A percentile compares a stretch with the other conserved stretches of the same genome.
Evolutionary conservation across 352 stramenopile species (phyloP).

Genomic region (Globisporangium okanoganense): DNA sequence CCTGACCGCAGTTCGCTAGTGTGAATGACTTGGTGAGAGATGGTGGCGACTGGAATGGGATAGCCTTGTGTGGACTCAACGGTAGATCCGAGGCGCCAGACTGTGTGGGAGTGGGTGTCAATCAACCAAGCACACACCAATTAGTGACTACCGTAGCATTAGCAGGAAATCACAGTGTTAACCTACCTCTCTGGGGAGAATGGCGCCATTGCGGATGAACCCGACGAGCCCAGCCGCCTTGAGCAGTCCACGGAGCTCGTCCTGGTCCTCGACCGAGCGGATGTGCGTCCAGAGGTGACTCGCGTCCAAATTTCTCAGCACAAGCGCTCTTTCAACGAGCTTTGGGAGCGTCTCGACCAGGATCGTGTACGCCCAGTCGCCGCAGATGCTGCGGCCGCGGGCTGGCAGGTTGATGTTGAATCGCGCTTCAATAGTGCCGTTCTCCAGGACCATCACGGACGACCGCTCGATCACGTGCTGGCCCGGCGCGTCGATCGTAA

Average conservation of each 20-base stretch:
- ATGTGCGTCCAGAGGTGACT: constrained; percentile 82
- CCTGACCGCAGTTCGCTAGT: constrained; percentile 76
- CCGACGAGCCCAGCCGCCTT: constrained; percentile 78
- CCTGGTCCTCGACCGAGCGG: constrained; percentile 91
- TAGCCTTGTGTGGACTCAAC: constrained; percentile 33
- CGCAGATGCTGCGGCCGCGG: constrained; percentile 91
- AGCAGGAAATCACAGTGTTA: neutral
- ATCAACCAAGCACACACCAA: neutral
- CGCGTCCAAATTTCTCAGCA: constrained; percentile 71
- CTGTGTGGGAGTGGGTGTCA: constrained; percentile 10
- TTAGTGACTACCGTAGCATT: neutral
- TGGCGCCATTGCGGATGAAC: constrained; percentile 92
- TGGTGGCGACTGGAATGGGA: constrained; percentile 85
- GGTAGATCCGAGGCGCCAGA: constrained; percentile 62
- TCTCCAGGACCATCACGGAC: constrained; percentile 73
- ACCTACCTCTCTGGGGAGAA: constrained; percentile 82
- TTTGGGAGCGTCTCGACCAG: constrained; percentile 87
- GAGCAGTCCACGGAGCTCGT: constrained; percentile 84
- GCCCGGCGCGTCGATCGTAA: constrained; percentile 90
- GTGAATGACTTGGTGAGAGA: constrained; percentile 80
- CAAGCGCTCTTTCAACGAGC: constrained; percentile 78
- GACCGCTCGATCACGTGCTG: constrained; percentile 95
- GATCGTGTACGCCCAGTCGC: constrained; percentile 90
- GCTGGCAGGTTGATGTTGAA: constrained; percentile 96
- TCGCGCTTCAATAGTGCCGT: constrained; percentile 87